These are phyloP conservation scores for Rhodomyrtus psidioides DNA, from an alignment of 441 rosid genomes.

Conservation along the genomic window DNA sequence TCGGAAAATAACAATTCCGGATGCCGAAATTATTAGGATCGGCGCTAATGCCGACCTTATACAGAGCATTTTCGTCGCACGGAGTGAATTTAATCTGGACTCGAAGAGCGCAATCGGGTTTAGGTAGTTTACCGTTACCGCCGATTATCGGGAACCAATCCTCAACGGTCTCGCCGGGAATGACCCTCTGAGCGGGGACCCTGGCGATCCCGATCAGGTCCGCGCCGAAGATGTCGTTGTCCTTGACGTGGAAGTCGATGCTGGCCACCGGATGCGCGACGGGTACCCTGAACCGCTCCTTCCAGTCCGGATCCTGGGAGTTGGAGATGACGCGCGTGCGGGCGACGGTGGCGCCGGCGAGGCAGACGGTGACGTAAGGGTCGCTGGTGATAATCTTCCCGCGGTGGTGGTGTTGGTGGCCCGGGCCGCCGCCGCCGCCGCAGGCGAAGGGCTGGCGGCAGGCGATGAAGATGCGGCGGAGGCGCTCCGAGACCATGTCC, in stretches of 20 bases:
- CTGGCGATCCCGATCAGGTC: constrained; percentile 56
- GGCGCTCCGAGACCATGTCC: constrained; percentile 56
- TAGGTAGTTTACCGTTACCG: constrained; percentile 48
- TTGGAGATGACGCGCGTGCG: constrained; percentile 73
- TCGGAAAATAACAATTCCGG: constrained; percentile 59
- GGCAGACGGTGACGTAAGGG: constrained; percentile 73
- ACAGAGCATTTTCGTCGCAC: constrained; percentile 35
- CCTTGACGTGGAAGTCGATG: constrained; percentile 64
- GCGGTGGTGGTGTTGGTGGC: not conserved
- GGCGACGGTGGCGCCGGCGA: constrained; percentile 67
- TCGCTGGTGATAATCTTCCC: constrained; percentile 74
- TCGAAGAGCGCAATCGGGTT: constrained; percentile 47
- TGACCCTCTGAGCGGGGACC: constrained; percentile 28
- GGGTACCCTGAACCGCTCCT: constrained; percentile 57
- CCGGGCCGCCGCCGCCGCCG: not conserved
- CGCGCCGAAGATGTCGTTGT: constrained; percentile 74
- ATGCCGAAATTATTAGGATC: constrained; percentile 25
- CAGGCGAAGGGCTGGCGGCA: constrained; percentile 18
- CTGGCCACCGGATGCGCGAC: constrained; percentile 59
- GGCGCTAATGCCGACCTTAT: constrained; percentile 34
- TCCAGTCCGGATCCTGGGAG: constrained; percentile 58
- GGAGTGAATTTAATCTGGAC: constrained; percentile 44
- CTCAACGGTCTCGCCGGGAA: constrained; percentile 33
- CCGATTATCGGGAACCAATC: constrained; percentile 65
- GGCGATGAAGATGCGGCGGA: constrained; percentile 40